A percentile compares a stretch with the other conserved stretches of the same genome.
Conservation (phyloP, 306 rosid species). For the Lathyrus aphaca region DNA sequence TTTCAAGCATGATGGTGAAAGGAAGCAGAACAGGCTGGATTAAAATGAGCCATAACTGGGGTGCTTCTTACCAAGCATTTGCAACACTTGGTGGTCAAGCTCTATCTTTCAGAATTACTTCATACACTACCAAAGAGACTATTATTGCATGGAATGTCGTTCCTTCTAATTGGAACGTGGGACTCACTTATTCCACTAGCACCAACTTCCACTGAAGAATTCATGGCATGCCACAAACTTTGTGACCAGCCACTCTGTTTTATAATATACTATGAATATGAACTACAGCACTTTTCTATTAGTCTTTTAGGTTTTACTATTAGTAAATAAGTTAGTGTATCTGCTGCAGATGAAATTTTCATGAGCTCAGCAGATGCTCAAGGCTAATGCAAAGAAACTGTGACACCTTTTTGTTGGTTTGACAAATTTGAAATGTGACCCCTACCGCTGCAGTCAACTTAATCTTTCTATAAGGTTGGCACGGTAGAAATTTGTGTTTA, state of each 20-base stretch:
- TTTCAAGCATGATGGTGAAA: conserved; percentile 67
- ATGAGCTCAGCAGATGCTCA: conserved; percentile 29
- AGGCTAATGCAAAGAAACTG: conserved; percentile 25
- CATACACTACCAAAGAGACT: conserved; percentile 68
- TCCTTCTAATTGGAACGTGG: conserved; percentile 69
- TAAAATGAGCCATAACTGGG: conserved; percentile 95
- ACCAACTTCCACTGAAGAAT: conserved; percentile 57
- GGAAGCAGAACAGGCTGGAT: conserved; percentile 87
- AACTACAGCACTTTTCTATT: conserved; percentile 1
- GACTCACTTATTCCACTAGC: conserved; percentile 56
- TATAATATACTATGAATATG: not conserved
- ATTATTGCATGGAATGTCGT: conserved; percentile 70
- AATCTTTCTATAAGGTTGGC: conserved; percentile 19
- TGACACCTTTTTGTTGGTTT: conserved; percentile 33
- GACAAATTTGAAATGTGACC: conserved; percentile 4
- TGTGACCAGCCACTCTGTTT: not conserved
- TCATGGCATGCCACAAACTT: conserved; percentile 4
- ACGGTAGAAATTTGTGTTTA: conserved; percentile 15
- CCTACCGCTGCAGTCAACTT: not conserved
- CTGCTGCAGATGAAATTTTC: conserved; percentile 34
- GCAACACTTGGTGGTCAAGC: conserved; percentile 71
- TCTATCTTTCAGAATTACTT: conserved; percentile 76
- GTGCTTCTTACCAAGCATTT: conserved; percentile 92
- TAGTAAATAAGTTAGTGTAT: conserved; percentile 9
- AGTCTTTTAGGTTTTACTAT: not conserved